A percentile compares a stretch with the other conserved stretches of the same genome.
phyloP scores from a whole-genome alignment of 768 basidiomycete species.

The Lactarius tabidus region DNA sequence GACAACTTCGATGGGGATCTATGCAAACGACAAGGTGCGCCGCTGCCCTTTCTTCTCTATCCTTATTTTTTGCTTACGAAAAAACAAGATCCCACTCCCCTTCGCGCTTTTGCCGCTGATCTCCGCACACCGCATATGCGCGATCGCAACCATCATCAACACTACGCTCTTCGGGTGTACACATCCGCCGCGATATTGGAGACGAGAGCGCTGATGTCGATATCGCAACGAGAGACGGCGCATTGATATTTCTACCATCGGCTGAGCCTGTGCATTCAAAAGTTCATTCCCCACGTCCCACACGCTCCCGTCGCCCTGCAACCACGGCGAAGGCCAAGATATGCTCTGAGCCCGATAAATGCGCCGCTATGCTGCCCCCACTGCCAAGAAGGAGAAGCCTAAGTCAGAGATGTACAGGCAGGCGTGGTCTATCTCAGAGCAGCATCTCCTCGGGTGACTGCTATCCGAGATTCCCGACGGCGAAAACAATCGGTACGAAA shows the following conservation, averaged over 20 bases:
- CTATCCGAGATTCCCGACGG: conserved; percentile 74
- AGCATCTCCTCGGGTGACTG: conserved; percentile 69
- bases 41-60: not conserved
- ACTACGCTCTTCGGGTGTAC: conserved; percentile 41
- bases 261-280: not conserved
- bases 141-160: conserved; percentile 38
- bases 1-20: conserved; percentile 58
- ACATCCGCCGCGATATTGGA: conserved; percentile 51
- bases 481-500: conserved; percentile 63
- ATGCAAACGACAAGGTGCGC: conserved; percentile 53
- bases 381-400: conserved; percentile 33
- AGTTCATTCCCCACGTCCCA: not conserved
- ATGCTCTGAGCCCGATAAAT: not conserved
- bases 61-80: not conserved
- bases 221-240: conserved; percentile 33
- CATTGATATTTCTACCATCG: conserved; percentile 3
- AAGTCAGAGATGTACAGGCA: conserved; percentile 80
- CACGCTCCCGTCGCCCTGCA: conserved; percentile 12
- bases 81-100: conserved; percentile 48
- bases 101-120: conserved; percentile 45
- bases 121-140: conserved; percentile 36
- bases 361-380: not conserved
- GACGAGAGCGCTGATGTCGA: conserved; percentile 64
- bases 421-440: conserved; percentile 72
- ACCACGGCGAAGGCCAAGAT: conserved; percentile 17